phyloP scores from a whole-genome alignment of 352 stramenopile genomes.

The Globisporangium orthogonon region DNA sequence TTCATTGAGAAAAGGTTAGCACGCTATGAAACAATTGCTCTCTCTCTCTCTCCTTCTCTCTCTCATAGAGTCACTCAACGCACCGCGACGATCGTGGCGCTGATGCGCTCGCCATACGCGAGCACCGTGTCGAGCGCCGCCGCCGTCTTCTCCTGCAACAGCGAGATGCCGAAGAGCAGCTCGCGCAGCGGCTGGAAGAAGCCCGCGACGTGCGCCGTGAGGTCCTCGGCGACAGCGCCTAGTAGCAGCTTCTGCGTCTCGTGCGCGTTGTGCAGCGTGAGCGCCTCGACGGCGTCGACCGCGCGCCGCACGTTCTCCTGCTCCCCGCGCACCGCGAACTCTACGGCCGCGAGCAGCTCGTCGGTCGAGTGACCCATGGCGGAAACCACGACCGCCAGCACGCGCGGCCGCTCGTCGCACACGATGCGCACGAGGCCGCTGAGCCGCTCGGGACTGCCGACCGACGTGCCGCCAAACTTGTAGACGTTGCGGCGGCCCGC shows the following conservation, averaged over 20 bases:
- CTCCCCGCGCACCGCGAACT: slow-evolving; percentile 49
- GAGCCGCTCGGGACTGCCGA: slow-evolving; percentile 56
- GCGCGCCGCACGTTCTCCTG: slow-evolving; percentile 17
- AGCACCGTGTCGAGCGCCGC: slow-evolving; percentile 68
- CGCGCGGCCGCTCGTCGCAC: slow-evolving; percentile 41
- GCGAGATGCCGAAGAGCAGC: slow-evolving; percentile 65
- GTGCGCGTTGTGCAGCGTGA: slow-evolving; percentile 64
- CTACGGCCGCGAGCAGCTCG: slow-evolving; percentile 56
- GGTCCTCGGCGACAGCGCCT: slow-evolving; percentile 25
- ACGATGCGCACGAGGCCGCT: slow-evolving; percentile 63
- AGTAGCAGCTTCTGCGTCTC: slow-evolving; percentile 44
- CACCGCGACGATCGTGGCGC: slow-evolving; percentile 63
- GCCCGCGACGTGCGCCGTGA: slow-evolving; percentile 36
- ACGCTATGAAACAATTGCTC: too few species aligned
- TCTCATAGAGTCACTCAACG: background rate
- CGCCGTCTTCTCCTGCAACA: slow-evolving; percentile 70
- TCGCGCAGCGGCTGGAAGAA: slow-evolving; percentile 76
- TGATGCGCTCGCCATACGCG: slow-evolving; percentile 76
- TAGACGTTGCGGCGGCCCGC: slow-evolving; percentile 68
- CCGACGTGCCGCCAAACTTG: slow-evolving; percentile 80
- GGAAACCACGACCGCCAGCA: slow-evolving; percentile 70
- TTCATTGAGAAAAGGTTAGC: too few species aligned
- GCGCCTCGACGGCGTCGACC: slow-evolving; percentile 37
- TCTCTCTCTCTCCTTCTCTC: too few species aligned
- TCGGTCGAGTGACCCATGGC: slow-evolving; percentile 82